Conservation (phyloP, 2,329 filamentous ascomycete genomes). For the Escovopsis sp. region DNA sequence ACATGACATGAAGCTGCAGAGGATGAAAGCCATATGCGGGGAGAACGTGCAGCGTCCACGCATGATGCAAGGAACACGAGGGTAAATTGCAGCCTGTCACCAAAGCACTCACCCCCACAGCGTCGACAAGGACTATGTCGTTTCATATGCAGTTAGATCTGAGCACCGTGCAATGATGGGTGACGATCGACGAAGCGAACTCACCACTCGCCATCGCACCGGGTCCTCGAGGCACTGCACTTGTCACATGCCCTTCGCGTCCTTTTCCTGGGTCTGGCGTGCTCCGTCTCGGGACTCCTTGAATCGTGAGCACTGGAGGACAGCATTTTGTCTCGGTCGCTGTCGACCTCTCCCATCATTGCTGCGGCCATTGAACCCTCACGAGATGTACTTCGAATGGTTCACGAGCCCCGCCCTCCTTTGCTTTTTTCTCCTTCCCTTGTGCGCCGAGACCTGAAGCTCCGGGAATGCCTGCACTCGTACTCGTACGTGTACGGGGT, state of each 20-base stretch:
- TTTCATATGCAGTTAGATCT: constrained; percentile 2
- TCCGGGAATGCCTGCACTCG: too few relatives aligned
- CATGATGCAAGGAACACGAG: neutral
- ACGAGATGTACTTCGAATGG: too few relatives aligned
- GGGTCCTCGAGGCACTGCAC: constrained; percentile 24
- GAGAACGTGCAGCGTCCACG: neutral
- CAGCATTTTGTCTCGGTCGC: too few relatives aligned
- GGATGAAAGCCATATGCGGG: neutral
- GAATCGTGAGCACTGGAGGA: neutral
- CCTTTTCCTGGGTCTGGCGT: constrained; percentile 15
- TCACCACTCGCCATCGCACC: constrained; percentile 30
- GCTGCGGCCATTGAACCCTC: too few relatives aligned
- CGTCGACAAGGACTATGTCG: constrained; percentile 16
- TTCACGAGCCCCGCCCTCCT: too few relatives aligned
- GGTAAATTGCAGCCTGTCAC: neutral
- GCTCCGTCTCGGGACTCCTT: constrained; percentile 6
- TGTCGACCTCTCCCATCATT: too few relatives aligned
- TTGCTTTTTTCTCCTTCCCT: too few relatives aligned
- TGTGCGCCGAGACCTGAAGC: too few relatives aligned
- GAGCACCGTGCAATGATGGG: neutral
- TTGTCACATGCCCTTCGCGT: constrained; percentile 18
- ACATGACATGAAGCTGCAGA: neutral
- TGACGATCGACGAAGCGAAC: constrained; percentile 5
- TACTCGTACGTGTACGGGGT: too few relatives aligned
- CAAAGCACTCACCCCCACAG: constrained; percentile 18